Evolutionary conservation across 108 stramenopile species (phyloP).

Genomic region (Fragilaria crotonensis): DNA sequence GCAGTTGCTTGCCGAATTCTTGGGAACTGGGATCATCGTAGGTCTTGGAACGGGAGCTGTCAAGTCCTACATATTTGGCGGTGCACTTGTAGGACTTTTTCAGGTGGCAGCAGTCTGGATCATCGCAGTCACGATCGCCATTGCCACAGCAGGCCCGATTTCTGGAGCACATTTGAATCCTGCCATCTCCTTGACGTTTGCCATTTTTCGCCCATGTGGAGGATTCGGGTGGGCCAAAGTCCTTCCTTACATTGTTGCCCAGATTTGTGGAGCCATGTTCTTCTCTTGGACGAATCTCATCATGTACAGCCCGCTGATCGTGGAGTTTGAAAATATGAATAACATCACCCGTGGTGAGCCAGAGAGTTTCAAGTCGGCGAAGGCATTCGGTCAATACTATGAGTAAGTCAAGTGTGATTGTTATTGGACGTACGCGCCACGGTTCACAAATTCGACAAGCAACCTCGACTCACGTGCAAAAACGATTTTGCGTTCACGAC

Average conservation of each 20-base stretch:
- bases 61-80: constrained; percentile 31
- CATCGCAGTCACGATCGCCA: constrained; percentile 48
- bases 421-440: too few species aligned
- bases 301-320: constrained; percentile 28
- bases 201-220: constrained; percentile 19
- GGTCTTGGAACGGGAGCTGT: constrained; percentile 39
- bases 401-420: constrained; percentile 17
- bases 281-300: constrained; percentile 26
- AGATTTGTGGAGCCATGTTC: constrained; percentile 33
- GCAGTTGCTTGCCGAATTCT: constrained; percentile 45
- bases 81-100: constrained; percentile 37
- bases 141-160: constrained; percentile 33
- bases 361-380: constrained; percentile 29
- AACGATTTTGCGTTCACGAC: too few species aligned
- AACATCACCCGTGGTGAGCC: constrained; percentile 22
- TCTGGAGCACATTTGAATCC: constrained; percentile 52
- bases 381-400: constrained; percentile 47
- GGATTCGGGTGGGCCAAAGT: constrained; percentile 25
- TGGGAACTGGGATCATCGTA: constrained; percentile 50
- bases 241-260: constrained; percentile 30
- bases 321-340: constrained; percentile 23
- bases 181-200: constrained; percentile 37
- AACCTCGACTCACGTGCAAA: too few species aligned
- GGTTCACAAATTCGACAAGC: too few species aligned
- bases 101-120: constrained; percentile 52